Conservation (phyloP, 371 early-diverging fungal genomes). For the Catenaria anguillulae region DNA sequence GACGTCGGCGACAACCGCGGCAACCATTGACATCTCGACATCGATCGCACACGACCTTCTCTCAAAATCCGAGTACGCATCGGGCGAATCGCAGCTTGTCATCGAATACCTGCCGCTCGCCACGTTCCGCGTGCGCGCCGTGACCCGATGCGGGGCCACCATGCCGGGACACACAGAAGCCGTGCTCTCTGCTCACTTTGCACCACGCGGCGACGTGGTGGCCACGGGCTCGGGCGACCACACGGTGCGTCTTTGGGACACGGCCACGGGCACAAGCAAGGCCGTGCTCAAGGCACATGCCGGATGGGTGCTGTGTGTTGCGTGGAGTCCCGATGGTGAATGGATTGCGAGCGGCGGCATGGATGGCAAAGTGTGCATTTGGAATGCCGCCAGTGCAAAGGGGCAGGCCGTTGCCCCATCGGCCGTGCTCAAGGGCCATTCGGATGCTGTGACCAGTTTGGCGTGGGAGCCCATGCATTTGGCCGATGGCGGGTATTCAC, state of each 20-base stretch:
- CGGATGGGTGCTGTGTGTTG: slow-evolving; percentile 84
- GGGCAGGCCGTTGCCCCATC: slow-evolving; percentile 53
- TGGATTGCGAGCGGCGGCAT: slow-evolving; percentile 81
- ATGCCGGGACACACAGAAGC: slow-evolving; percentile 89
- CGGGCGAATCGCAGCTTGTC: slow-evolving; percentile 66
- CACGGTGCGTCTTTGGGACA: slow-evolving; percentile 93
- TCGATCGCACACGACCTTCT: slow-evolving; percentile 60
- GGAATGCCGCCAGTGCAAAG: slow-evolving; percentile 47
- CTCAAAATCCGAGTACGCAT: slow-evolving; percentile 11
- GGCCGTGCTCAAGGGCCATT: slow-evolving; percentile 65
- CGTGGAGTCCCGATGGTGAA: slow-evolving; percentile 83
- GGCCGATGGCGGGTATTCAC: slow-evolving; percentile 42
- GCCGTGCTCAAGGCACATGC: slow-evolving; percentile 62
- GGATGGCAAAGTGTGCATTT: slow-evolving; percentile 73
- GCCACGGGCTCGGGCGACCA: slow-evolving; percentile 93
- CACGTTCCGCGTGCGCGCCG: slow-evolving; percentile 78
- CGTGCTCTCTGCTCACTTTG: slow-evolving; percentile 69
- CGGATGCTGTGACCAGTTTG: slow-evolving; percentile 71
- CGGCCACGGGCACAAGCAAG: slow-evolving; percentile 81
- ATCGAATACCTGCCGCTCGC: slow-evolving; percentile 90
- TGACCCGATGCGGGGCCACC: slow-evolving; percentile 74
- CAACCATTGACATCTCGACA: slow-evolving; percentile 58
- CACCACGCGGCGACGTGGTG: slow-evolving; percentile 79
- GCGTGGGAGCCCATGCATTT: slow-evolving; percentile 86
- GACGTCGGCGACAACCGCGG: no score